Conservation (phyloP, 208 protist genomes). For the Baffinella frigidus region DNA sequence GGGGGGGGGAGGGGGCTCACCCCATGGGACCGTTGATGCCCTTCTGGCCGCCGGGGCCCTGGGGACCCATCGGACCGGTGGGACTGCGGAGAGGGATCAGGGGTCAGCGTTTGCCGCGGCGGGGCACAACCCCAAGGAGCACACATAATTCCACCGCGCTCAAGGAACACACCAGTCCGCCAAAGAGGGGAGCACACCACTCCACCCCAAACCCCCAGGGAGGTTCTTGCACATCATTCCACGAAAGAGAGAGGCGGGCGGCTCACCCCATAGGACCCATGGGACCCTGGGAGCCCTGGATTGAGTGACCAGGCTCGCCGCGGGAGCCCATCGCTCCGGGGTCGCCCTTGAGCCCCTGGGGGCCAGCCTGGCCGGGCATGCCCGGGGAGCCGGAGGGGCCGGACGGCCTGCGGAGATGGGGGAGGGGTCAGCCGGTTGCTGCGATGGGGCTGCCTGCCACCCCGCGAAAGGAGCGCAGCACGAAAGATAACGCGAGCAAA, state of each 20-base stretch:
- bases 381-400: constrained; percentile 6
- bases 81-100: too few species aligned
- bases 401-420: too few species aligned
- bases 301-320: constrained; percentile 7
- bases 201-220: too few species aligned
- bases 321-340: background rate
- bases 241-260: too few species aligned
- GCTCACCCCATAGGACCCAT: constrained; percentile 54
- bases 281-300: constrained; percentile 20
- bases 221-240: too few species aligned
- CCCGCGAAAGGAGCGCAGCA: background rate
- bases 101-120: too few species aligned
- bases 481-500: too few species aligned
- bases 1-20: background rate
- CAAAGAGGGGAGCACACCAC: too few species aligned
- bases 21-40: constrained; percentile 36
- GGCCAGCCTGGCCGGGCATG: background rate
- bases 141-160: too few species aligned
- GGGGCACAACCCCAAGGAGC: too few species aligned
- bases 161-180: too few species aligned
- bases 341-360: constrained; percentile 42
- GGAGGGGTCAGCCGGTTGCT: background rate
- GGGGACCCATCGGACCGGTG: constrained; percentile 16
- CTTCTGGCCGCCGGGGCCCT: constrained; percentile 3
- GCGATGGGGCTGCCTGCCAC: background rate